Percentiles rank a stretch among this genome's conserved stretches.
Conservation (phyloP, 139 green algal genomes). For the Zygnema cylindricum region DNA sequence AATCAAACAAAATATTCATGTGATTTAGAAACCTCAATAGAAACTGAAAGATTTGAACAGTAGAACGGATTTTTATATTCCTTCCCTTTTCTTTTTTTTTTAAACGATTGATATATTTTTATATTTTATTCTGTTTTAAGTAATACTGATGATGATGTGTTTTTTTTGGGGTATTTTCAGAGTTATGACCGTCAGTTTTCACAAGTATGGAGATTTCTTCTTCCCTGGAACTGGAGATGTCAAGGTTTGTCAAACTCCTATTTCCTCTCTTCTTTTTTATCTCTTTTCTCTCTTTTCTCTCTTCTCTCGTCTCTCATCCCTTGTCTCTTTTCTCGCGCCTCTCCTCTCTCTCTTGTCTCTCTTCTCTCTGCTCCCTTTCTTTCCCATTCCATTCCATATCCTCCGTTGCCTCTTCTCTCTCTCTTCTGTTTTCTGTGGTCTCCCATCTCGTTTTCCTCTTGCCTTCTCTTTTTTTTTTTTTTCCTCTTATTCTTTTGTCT, state of each 20-base stretch:
- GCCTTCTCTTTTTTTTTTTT: neutral
- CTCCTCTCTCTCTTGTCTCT: neutral
- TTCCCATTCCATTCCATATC: neutral
- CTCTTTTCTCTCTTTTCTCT: neutral
- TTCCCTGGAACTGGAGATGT: conserved; percentile 84
- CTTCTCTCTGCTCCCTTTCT: neutral
- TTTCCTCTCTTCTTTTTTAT: neutral
- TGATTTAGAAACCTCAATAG: neutral
- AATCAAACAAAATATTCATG: too few relatives aligned
- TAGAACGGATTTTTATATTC: neutral
- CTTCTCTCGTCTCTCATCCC: neutral
- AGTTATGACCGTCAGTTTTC: conserved; percentile 94
- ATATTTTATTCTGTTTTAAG: neutral
- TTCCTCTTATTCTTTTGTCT: neutral
- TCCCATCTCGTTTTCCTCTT: neutral
- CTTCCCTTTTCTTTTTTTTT: neutral
- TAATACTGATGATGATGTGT: neutral
- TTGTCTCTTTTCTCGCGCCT: neutral
- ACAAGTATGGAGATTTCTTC: conserved; percentile 89
- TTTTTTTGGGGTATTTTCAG: neutral
- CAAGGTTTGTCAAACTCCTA: conserved; percentile 41
- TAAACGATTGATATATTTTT: neutral
- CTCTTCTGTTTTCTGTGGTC: neutral
- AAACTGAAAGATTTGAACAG: neutral
- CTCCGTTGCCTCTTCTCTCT: neutral